phyloP scores from a whole-genome alignment of 202 grass and related monocot species.

The Carex sylvatica region DNA sequence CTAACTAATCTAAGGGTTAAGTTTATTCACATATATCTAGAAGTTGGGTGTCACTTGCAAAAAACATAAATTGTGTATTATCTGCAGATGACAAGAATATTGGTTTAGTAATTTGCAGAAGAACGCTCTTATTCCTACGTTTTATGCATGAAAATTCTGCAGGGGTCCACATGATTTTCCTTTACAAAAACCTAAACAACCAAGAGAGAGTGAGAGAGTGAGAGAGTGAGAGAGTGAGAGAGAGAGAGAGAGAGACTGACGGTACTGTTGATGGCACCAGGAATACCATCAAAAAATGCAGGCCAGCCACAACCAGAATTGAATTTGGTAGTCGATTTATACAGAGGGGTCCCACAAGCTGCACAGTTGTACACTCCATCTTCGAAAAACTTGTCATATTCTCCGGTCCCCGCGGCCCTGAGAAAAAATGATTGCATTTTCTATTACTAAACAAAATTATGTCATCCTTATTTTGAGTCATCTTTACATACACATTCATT shows the following conservation, averaged over 20 bases:
- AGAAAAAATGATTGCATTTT: neutral
- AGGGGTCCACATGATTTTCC: neutral
- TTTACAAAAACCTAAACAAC: neutral
- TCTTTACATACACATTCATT: neutral
- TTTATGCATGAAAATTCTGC: neutral
- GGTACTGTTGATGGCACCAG: conserved; percentile 66
- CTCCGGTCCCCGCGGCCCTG: conserved; percentile 61
- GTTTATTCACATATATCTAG: neutral
- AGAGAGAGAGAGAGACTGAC: conserved; percentile 28
- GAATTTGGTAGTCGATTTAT: conserved; percentile 92
- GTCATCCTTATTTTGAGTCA: conserved; percentile 10
- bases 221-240: conserved; percentile 7
- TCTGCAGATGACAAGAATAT: neutral
- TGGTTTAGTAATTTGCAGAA: neutral
- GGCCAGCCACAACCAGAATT: conserved; percentile 91
- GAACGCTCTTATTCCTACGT: neutral
- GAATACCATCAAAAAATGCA: conserved; percentile 84
- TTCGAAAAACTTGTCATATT: conserved; percentile 72
- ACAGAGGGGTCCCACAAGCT: conserved; percentile 61
- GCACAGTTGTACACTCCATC: conserved; percentile 63
- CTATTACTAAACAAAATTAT: conserved; percentile 7
- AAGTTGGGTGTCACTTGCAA: neutral
- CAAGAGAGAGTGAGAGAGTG: neutral
- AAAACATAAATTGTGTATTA: neutral
- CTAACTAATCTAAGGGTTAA: neutral